These are phyloP conservation scores for Beauveria rudraprayagi DNA, from an alignment of 2,329 filamentous ascomycete genomes.

Conservation along the genomic window DNA sequence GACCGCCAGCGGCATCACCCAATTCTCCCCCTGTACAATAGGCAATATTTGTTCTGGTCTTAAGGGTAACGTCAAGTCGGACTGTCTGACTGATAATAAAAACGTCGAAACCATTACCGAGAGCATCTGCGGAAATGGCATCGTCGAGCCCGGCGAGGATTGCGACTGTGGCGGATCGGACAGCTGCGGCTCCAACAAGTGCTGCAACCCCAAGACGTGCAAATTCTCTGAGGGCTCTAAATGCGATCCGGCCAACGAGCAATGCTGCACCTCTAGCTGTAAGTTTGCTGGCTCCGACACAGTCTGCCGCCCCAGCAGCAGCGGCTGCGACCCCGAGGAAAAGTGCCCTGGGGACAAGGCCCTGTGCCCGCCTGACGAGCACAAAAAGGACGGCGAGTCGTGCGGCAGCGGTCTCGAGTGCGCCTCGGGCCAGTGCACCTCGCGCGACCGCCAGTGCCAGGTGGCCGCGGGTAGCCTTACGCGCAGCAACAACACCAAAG, in stretches of 20 bases:
- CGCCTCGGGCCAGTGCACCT: conserved; percentile 91
- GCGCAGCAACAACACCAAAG: conserved; percentile 66
- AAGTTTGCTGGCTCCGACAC: conserved; percentile 58
- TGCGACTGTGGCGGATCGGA: conserved; percentile 83
- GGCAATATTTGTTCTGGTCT: conserved; percentile 92
- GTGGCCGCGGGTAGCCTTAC: conserved; percentile 71
- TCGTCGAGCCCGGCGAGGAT: conserved; percentile 88
- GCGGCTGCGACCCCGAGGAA: conserved; percentile 79
- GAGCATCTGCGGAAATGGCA: conserved; percentile 89
- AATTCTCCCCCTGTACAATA: conserved; percentile 81
- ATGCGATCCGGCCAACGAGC: conserved; percentile 75
- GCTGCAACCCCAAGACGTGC: conserved; percentile 83
- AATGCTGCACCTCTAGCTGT: conserved; percentile 65
- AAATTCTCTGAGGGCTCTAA: conserved; percentile 67
- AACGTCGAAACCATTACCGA: conserved; percentile 74
- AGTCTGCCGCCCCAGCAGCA: conserved; percentile 73
- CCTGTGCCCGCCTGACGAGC: conserved; percentile 66
- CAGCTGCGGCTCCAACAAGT: conserved; percentile 66
- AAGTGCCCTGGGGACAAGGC: conserved; percentile 66
- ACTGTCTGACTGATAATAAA: conserved; percentile 78
- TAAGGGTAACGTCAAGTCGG: conserved; percentile 64
- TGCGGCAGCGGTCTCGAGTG: conserved; percentile 71
- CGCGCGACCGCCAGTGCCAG: conserved; percentile 80
- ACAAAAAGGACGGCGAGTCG: conserved; percentile 57
- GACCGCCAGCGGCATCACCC: conserved; percentile 61